Percentiles rank a stretch among this genome's conserved stretches.
These are phyloP conservation scores for Lentinula raphanica DNA, from an alignment of 768 basidiomycete genomes.

Conservation along the genomic window DNA sequence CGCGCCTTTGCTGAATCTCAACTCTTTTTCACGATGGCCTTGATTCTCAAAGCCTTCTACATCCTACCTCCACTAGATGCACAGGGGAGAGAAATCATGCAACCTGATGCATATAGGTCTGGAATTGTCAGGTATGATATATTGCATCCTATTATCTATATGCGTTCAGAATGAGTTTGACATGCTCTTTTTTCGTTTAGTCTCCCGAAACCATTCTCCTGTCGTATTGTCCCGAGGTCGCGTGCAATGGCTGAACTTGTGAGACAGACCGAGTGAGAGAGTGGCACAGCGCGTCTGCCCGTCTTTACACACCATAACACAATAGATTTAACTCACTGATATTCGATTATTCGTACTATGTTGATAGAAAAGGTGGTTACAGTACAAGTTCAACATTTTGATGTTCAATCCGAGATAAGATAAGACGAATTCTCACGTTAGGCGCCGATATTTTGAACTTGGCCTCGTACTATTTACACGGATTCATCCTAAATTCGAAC, in stretches of 20 bases:
- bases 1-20: neutral
- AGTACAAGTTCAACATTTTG: too few relatives aligned
- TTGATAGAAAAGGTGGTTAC: too few relatives aligned
- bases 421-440: too few relatives aligned
- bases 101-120: neutral
- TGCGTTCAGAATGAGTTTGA: too few relatives aligned
- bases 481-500: too few relatives aligned
- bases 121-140: constrained; percentile 1
- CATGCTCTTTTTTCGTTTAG: neutral
- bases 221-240: neutral
- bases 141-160: neutral
- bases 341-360: too few relatives aligned
- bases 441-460: too few relatives aligned
- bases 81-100: neutral
- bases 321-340: too few relatives aligned
- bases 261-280: neutral
- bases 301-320: too few relatives aligned
- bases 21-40: constrained; percentile 1
- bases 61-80: neutral
- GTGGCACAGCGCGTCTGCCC: neutral
- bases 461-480: too few relatives aligned
- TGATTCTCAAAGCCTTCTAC: neutral
- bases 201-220: neutral
- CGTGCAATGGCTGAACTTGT: neutral
- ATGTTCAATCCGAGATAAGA: too few relatives aligned